These are phyloP conservation scores for Lactarius sanguifluus DNA, from an alignment of 768 basidiomycete genomes.

Conservation along the genomic window DNA sequence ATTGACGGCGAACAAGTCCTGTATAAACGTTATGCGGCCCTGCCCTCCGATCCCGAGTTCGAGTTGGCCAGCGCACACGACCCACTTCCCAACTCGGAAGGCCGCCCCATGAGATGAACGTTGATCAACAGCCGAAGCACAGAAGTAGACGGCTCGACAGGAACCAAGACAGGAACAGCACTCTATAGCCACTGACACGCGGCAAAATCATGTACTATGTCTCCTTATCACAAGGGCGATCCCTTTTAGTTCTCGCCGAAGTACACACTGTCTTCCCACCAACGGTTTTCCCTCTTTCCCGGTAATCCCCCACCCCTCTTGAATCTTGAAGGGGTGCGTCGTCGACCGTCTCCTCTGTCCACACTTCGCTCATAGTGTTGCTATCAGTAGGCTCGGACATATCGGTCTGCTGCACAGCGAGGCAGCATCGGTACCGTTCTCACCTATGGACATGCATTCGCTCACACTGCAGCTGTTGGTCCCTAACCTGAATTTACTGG, in stretches of 20 bases:
- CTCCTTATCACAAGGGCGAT: no score
- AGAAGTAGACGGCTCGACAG: constrained; percentile 28
- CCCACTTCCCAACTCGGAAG: constrained; percentile 43
- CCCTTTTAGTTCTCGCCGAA: no score
- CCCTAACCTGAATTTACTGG: neutral
- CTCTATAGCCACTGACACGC: no score
- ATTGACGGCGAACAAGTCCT: no score
- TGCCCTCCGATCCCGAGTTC: constrained; percentile 62
- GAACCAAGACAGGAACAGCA: no score
- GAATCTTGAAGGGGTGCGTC: no score
- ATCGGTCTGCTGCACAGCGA: neutral
- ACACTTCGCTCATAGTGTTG: neutral
- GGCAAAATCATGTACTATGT: no score
- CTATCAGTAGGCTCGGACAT: neutral
- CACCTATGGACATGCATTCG: neutral
- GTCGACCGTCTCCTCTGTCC: neutral
- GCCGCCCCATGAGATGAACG: constrained; percentile 36
- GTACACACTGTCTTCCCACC: no score
- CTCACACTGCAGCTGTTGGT: neutral
- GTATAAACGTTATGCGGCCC: constrained; percentile 76
- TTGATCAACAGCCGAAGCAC: constrained; percentile 22
- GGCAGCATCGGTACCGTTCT: neutral
- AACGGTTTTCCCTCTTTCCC: no score
- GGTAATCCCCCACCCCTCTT: no score
- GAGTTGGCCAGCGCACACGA: constrained; percentile 46